Percentiles rank a stretch among this genome's conserved stretches.
These are phyloP conservation scores for Naganishia sp. DNA, from an alignment of 1,284 basidiomycete species.

Conservation along the genomic window DNA sequence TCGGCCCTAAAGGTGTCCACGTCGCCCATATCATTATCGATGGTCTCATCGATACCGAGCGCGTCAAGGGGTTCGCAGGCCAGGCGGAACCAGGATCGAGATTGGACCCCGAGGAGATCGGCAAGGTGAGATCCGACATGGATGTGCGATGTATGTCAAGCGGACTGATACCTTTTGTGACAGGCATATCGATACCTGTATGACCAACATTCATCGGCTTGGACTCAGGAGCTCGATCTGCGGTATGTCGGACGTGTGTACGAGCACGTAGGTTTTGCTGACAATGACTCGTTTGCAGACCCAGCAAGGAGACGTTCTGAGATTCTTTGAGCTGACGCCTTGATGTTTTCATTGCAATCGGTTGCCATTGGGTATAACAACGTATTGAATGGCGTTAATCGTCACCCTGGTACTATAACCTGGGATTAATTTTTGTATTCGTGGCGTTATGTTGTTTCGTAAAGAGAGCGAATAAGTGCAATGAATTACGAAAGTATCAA, in stretches of 20 bases:
- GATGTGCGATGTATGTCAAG: background rate
- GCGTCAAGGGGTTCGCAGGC: slow-evolving; percentile 38
- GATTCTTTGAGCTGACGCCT: too few species aligned
- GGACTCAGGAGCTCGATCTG: slow-evolving; percentile 52
- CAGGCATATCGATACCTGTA: slow-evolving; percentile 47
- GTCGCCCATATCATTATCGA: slow-evolving; percentile 55
- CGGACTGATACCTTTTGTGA: slow-evolving; percentile 15
- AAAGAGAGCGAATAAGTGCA: too few species aligned
- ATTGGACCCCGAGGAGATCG: slow-evolving; percentile 33
- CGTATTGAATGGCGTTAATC: too few species aligned
- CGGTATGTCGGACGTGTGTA: slow-evolving; percentile 33
- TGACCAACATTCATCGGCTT: slow-evolving; percentile 46
- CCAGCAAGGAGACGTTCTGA: slow-evolving; percentile 26
- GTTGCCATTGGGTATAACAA: too few species aligned
- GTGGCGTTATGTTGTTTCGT: too few species aligned
- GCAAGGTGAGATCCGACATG: slow-evolving; percentile 22
- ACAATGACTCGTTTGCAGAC: background rate
- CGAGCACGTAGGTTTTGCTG: too few species aligned
- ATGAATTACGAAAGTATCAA: too few species aligned
- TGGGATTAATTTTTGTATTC: too few species aligned
- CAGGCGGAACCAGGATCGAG: slow-evolving; percentile 38
- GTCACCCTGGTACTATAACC: too few species aligned
- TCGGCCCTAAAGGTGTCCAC: slow-evolving; percentile 54
- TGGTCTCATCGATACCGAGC: slow-evolving; percentile 48
- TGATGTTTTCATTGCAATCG: too few species aligned